phyloP scores from a whole-genome alignment of 2,329 filamentous ascomycete genomes.

The Xylariomycetidae sp. region DNA sequence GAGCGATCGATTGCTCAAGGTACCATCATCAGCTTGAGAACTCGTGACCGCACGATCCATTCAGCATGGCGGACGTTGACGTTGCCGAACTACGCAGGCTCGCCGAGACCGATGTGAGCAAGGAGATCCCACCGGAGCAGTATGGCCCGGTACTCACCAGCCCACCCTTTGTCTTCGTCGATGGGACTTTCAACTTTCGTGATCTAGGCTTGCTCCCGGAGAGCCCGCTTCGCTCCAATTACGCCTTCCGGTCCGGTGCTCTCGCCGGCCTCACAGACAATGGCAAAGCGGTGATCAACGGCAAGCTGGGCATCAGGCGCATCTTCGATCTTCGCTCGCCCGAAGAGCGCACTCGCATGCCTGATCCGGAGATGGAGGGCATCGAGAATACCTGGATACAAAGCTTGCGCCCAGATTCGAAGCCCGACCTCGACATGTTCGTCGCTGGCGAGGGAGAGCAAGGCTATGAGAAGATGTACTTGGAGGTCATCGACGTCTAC shows the following conservation, averaged over 20 bases:
- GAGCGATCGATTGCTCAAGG: too few relatives aligned
- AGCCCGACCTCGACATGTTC: constrained; percentile 35
- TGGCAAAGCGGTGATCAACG: constrained; percentile 31
- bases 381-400: constrained; percentile 41
- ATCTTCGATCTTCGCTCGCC: constrained; percentile 47
- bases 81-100: constrained; percentile 30
- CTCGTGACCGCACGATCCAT: too few relatives aligned
- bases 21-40: too few relatives aligned
- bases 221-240: constrained; percentile 34
- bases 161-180: constrained; percentile 41
- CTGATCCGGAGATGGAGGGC: constrained; percentile 38
- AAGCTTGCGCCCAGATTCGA: constrained; percentile 28
- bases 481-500: constrained; percentile 39
- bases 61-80: too few relatives aligned
- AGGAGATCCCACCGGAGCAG: constrained; percentile 30
- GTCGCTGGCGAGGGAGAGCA: constrained; percentile 37
- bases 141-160: constrained; percentile 31
- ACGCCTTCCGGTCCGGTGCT: constrained; percentile 41
- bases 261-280: constrained; percentile 30
- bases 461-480: constrained; percentile 41
- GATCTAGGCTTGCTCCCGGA: constrained; percentile 41
- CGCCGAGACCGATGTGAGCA: constrained; percentile 33
- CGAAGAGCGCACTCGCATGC: constrained; percentile 34
- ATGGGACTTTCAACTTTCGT: constrained; percentile 45
- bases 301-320: constrained; percentile 33